Evolutionary conservation across 1,284 basidiomycete genomes (phyloP).

Genomic region (Pseudozyma flocculosa): DNA sequence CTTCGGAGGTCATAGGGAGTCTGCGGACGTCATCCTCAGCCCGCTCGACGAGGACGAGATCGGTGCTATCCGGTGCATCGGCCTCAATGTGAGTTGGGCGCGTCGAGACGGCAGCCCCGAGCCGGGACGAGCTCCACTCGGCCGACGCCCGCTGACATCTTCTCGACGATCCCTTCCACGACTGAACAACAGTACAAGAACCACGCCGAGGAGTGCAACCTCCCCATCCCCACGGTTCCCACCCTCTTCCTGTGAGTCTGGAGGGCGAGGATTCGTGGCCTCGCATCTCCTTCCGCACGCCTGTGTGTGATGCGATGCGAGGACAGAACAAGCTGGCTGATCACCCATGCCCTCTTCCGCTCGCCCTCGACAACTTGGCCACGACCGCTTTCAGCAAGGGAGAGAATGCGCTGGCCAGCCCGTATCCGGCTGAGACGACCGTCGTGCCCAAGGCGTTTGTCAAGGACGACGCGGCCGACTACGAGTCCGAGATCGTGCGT

Average conservation of each 20-base stretch:
- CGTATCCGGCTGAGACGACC: conserved; percentile 64
- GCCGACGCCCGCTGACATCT: too few species aligned
- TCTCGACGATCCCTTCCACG: too few species aligned
- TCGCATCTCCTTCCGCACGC: too few species aligned
- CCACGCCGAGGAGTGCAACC: conserved; percentile 65
- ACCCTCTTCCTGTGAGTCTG: conserved; percentile 70
- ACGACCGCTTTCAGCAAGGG: conserved; percentile 64
- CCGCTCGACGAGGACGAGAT: conserved; percentile 65
- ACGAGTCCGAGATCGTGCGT: conserved; percentile 73
- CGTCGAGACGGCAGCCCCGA: not conserved
- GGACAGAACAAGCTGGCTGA: too few species aligned
- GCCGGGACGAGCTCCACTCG: not conserved
- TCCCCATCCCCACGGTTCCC: conserved; percentile 64
- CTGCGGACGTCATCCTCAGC: conserved; percentile 70
- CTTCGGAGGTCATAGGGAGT: conserved; percentile 66
- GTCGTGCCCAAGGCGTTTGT: conserved; percentile 65
- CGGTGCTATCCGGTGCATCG: conserved; percentile 72
- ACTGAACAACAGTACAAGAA: conserved; percentile 64
- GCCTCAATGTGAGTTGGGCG: conserved; percentile 64
- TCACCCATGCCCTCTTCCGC: too few species aligned
- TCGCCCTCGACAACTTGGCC: too few species aligned
- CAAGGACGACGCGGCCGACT: conserved; percentile 76
- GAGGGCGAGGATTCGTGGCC: too few species aligned
- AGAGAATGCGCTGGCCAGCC: conserved; percentile 69
- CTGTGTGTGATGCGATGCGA: too few species aligned